phyloP scores from a whole-genome alignment of 2,329 filamentous ascomycete genomes.

The Fusarium nematophilum region DNA sequence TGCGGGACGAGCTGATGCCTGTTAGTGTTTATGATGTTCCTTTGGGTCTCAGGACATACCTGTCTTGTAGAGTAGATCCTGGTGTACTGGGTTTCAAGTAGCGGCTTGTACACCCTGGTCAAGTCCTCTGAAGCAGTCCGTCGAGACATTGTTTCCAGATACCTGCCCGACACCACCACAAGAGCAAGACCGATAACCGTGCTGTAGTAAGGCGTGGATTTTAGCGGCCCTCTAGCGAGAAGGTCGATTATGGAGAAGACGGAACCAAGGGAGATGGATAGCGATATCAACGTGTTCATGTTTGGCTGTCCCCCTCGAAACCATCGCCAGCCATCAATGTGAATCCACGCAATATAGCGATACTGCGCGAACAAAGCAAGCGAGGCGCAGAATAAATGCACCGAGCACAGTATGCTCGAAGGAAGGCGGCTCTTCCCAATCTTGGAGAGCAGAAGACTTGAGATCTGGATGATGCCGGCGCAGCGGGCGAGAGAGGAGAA shows the following conservation, averaged over 20 bases:
- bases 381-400: not conserved
- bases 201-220: constrained; percentile 1
- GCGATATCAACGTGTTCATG: constrained; percentile 16
- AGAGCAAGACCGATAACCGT: constrained; percentile 7
- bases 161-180: constrained; percentile 9
- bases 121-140: constrained; percentile 1
- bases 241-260: constrained; percentile 1
- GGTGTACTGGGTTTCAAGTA: constrained; percentile 1
- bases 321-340: constrained; percentile 12
- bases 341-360: constrained; percentile 7
- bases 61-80: not conserved
- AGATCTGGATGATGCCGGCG: not conserved
- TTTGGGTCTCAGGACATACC: not conserved
- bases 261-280: constrained; percentile 2
- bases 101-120: constrained; percentile 3
- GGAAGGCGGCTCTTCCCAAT: not conserved
- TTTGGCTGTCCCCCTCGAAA: not conserved
- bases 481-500: constrained; percentile 6
- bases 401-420: not conserved
- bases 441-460: not conserved
- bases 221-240: not conserved
- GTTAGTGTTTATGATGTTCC: not conserved
- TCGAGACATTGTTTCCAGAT: constrained; percentile 9
- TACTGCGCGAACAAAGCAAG: not conserved
- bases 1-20: not conserved